Base-by-base conservation (phyloP, 139 green algal species). In the Zygnema cylindricum region DNA sequence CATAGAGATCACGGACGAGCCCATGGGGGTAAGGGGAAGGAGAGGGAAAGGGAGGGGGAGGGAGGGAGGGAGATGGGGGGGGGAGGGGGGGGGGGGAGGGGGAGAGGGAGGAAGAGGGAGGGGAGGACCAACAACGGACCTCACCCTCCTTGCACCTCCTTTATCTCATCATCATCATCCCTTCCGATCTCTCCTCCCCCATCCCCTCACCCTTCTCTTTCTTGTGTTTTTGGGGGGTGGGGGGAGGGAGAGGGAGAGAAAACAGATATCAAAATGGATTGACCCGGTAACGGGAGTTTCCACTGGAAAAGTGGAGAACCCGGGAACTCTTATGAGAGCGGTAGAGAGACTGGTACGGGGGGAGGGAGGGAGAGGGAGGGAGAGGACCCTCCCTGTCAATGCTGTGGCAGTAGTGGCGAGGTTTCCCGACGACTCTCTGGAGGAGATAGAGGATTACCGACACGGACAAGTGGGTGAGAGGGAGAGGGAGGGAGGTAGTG, bases 391-490 rank as follows among this genome's bases (percentile, higher is more conserved):
- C n/a, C n/a, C n/a, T n/a, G n/a, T n/a, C n/a, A 87, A 92, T 7
- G 88, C n/a, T n/a, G n/a, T n/a, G n/a, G n/a, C n/a, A n/a, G n/a
- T n/a, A n/a, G n/a, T n/a, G n/a, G n/a, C n/a, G n/a, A n/a, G n/a
- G n/a, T n/a, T n/a, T n/a, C n/a, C 88, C 23, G 88, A 92, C 76
- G 88, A 92, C 25, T n/a, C n/a, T 1, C 7, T 87, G 23, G 69
- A 88, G 25, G 88, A 81, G 40, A 43, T 92, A 23, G 89, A 92
- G 55, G 32, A 92, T 16, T 92, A 92, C 88, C 32, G 88, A 7
- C 76, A 93, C 42, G 82, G 87, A 7, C 71, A 79, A 16, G 71
- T 79, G 71, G 11, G 71, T 3, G 71, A 49, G 71, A 16, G 71
- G 71, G 71, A 49, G 7, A 16, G 71, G 71, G 71, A 16, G 11